A percentile compares a stretch with the other conserved stretches of the same genome.
These are phyloP conservation scores for Stagonosporopsis tanaceti DNA, from an alignment of 2,329 filamentous ascomycete species.

Conservation along the genomic window DNA sequence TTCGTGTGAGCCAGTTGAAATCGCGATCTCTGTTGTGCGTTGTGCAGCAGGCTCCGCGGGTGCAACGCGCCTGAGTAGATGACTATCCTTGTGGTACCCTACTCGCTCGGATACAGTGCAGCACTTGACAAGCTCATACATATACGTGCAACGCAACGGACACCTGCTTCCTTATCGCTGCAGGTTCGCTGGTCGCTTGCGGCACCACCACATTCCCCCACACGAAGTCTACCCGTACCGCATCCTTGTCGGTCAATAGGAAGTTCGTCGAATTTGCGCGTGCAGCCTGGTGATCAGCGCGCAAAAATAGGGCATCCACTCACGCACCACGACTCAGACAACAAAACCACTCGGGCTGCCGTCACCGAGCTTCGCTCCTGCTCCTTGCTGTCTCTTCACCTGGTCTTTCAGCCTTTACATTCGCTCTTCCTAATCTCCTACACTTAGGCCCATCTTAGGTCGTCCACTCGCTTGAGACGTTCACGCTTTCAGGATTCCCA, in stretches of 20 bases:
- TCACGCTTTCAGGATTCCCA: constrained; percentile 6
- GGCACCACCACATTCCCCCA: background rate
- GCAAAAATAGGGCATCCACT: constrained; percentile 14
- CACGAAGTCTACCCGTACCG: constrained; percentile 8
- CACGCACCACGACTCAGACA: constrained; percentile 19
- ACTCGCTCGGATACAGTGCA: constrained; percentile 1
- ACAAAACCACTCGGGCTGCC: constrained; percentile 29
- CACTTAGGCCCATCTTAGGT: constrained; percentile 7
- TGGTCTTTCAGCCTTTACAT: constrained; percentile 25
- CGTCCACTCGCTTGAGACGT: constrained; percentile 14
- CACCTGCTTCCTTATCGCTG: constrained; percentile 17
- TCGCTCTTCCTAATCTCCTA: constrained; percentile 35
- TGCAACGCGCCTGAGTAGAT: constrained; percentile 12
- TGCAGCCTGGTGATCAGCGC: constrained; percentile 39
- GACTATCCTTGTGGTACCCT: constrained; percentile 5
- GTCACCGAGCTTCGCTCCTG: constrained; percentile 28
- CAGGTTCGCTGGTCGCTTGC: constrained; percentile 3
- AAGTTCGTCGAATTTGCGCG: constrained; percentile 34
- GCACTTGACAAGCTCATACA: constrained; percentile 11
- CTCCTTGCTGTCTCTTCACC: constrained; percentile 19
- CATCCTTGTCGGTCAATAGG: constrained; percentile 11
- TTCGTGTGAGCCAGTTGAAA: constrained; percentile 8
- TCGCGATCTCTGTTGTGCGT: constrained; percentile 18
- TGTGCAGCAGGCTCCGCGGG: constrained; percentile 21
- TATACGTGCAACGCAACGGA: constrained; percentile 15